Evolutionary conservation across 108 stramenopile genomes (phyloP), one percentile per base, ranked within the genome.

Genomic region (Cyclotella atomus): DNA sequence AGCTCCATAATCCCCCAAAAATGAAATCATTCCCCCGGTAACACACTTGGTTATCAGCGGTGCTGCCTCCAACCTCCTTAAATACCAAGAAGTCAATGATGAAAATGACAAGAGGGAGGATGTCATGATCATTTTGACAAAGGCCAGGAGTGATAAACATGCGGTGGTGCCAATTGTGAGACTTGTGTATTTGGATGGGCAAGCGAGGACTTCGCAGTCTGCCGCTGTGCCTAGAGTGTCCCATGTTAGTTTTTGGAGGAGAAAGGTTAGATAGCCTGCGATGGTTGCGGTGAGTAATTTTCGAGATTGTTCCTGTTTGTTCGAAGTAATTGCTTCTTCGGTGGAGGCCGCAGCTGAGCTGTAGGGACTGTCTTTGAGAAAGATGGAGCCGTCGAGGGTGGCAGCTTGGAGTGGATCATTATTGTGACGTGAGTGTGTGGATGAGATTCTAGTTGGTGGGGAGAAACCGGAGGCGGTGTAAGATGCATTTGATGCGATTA

Each of bases 1-100:
- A 0, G 92, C 92, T 21, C 75, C 35, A 36, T 60, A 76, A 45
- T 90, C 92, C 20, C 89, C 92, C 7, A 72, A 0, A 27, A 67
- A 43, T 12, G 83, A 77, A 65, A 93, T 86, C 10, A 88, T 45
- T n/a, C n/a, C n/a, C n/a, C n/a, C n/a, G n/a, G n/a, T n/a, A n/a
- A n/a, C n/a, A n/a, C n/a, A n/a, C n/a, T n/a, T n/a, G n/a, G n/a
- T n/a, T n/a, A n/a, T n/a, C n/a, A n/a, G n/a, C n/a, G n/a, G n/a
- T n/a, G n/a, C n/a, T 12, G 45, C 45, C 43, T 83, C 84, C 21
- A 91, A 53, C 14, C 38, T 44, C 4, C 45, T 30, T 28, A 85
- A 45, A 63, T 90, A 90, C 80, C 81, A 77, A 2, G 65, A 20
- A 16, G 56, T 74, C 38, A 70, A 21, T 6, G 27, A 9, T 10